Evolutionary conservation across 805 yeast species (phyloP).

Genomic region (Maudiozyma barnettii): DNA sequence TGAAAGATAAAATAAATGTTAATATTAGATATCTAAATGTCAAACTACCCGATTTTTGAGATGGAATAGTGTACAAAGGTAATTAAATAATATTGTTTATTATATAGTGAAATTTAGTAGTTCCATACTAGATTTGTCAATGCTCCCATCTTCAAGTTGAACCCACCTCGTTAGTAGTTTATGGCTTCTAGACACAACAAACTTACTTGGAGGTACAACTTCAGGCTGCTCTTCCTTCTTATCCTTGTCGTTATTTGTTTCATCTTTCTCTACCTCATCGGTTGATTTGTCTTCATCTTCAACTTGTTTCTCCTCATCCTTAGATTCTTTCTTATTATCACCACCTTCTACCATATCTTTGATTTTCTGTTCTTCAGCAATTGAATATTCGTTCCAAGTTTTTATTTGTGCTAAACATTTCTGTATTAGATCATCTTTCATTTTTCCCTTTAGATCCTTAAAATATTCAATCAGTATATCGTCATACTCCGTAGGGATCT

Average conservation of each 20-base stretch:
- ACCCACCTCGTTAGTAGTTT: constrained; percentile 13
- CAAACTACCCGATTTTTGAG: too few relatives aligned
- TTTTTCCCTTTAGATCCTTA: constrained; percentile 19
- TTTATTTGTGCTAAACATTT: constrained; percentile 15
- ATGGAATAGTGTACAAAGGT: too few relatives aligned
- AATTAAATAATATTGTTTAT: too few relatives aligned
- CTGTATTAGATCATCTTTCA: constrained; percentile 14
- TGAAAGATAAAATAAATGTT: too few relatives aligned
- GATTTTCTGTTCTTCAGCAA: constrained; percentile 17
- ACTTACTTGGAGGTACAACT: constrained; percentile 18
- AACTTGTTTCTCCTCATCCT: constrained; percentile 4
- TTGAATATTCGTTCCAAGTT: constrained; percentile 21
- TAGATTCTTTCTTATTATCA: constrained; percentile 1
- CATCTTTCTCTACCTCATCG: constrained; percentile 6
- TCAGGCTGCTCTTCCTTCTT: constrained; percentile 3
- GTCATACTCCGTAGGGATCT: constrained; percentile 23
- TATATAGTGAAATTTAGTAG: constrained; percentile 8
- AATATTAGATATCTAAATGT: too few relatives aligned
- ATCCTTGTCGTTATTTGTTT: constrained; percentile 6
- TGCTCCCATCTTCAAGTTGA: constrained; percentile 3
- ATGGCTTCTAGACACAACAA: constrained; percentile 15
- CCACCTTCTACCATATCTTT: constrained; percentile 16
- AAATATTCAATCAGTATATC: constrained; percentile 23
- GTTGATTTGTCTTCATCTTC: constrained; percentile 4
- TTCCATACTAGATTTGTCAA: constrained; percentile 5